A percentile compares a stretch with the other conserved stretches of the same genome.
phyloP scores from a whole-genome alignment of 495 filamentous ascomycete genomes.

The Penicillium manginii region DNA sequence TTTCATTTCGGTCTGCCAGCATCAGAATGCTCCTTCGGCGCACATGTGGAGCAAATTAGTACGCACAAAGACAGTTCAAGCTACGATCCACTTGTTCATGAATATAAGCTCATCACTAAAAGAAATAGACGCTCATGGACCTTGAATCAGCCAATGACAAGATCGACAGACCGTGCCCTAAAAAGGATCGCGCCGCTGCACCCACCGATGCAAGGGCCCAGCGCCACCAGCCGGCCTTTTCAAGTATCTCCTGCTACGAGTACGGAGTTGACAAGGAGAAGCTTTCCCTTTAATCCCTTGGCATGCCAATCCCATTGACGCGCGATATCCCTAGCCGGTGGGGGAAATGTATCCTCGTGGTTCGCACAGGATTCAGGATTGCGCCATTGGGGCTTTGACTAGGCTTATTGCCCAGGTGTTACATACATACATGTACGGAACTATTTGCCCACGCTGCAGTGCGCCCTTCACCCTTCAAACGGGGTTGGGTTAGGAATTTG shows the following conservation, averaged over 20 bases:
- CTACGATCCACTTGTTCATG: background rate
- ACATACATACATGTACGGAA: background rate
- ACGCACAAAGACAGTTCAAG: background rate
- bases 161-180: constrained; percentile 5
- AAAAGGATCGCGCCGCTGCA: constrained; percentile 1
- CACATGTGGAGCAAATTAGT: background rate
- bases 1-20: background rate
- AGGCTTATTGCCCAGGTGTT: constrained; percentile 5
- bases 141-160: background rate
- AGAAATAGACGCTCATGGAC: background rate
- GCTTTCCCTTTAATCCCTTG: background rate
- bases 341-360: background rate
- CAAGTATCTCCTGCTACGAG: too few relatives aligned
- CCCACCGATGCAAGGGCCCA: constrained; percentile 14
- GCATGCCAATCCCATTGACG: constrained; percentile 17
- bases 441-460: background rate
- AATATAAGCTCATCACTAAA: background rate
- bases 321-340: background rate
- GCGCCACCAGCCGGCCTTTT: background rate
- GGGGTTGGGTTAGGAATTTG: background rate
- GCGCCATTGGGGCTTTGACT: constrained; percentile 7
- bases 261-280: background rate
- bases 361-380: constrained; percentile 4
- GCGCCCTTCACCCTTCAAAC: background rate
- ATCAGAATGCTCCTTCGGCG: too few relatives aligned